A percentile compares a stretch with the other conserved stretches of the same genome.
These are phyloP conservation scores for Solidago caesia DNA, from an alignment of 129 eudicot genomes.

Conservation along the genomic window DNA sequence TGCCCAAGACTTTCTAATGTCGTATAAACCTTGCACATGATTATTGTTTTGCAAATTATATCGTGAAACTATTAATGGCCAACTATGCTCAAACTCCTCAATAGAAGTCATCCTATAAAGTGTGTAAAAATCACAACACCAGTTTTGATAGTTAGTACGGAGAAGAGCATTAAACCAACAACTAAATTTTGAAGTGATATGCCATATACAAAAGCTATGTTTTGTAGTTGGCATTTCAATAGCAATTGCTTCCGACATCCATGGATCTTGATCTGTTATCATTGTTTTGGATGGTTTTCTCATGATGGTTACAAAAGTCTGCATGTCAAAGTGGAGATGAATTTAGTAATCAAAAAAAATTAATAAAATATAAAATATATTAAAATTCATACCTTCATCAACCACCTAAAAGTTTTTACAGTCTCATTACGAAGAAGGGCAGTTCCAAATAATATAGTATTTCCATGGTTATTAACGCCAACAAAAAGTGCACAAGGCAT, in stretches of 20 bases:
- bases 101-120: neutral
- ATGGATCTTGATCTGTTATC: too few species aligned
- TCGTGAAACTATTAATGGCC: neutral
- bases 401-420: neutral
- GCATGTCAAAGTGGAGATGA: neutral
- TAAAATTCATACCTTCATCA: neutral
- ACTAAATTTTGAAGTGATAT: neutral
- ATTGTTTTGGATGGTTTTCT: too few species aligned
- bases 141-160: neutral
- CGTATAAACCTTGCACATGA: neutral
- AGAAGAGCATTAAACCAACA: neutral
- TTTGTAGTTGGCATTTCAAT: too few species aligned
- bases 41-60: neutral
- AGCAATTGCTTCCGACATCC: too few species aligned
- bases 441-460: neutral
- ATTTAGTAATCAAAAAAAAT: neutral
- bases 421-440: neutral
- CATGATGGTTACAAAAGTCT: neutral
- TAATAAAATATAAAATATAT: neutral
- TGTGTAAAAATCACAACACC: neutral
- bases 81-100: neutral
- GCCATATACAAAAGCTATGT: too few species aligned
- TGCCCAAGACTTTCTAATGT: neutral
- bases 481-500: too few species aligned
- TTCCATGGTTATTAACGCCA: too few species aligned